Evolutionary conservation across 1,139 yeast species (phyloP).

Genomic region (Pichia sp.): DNA sequence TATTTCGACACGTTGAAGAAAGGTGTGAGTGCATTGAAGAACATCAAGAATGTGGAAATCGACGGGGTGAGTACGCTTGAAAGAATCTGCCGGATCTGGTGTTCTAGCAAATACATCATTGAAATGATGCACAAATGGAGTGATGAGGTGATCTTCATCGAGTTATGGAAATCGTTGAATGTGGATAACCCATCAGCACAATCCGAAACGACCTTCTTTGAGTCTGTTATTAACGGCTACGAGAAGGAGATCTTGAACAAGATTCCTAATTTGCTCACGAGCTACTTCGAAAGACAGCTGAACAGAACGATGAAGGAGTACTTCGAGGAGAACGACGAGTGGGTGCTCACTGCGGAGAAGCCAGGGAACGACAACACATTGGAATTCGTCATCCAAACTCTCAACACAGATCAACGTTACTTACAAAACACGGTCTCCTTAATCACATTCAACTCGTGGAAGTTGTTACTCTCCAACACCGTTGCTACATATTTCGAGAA

Average conservation of each 20-base stretch:
- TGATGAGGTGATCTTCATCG: conserved; percentile 61
- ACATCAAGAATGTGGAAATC: conserved; percentile 30
- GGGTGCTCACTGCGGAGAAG: conserved; percentile 20
- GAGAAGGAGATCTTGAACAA: conserved; percentile 36
- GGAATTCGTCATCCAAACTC: conserved; percentile 35
- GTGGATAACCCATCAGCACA: conserved; percentile 7
- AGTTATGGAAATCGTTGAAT: conserved; percentile 47
- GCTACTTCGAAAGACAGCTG: conserved; percentile 50
- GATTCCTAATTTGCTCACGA: conserved; percentile 41
- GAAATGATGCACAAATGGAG: conserved; percentile 62
- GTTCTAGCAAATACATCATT: conserved; percentile 55
- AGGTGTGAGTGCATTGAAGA: conserved; percentile 47
- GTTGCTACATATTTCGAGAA: conserved; percentile 40
- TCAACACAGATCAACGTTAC: conserved; percentile 40
- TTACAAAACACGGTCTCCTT: conserved; percentile 34
- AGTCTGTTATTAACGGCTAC: conserved; percentile 49
- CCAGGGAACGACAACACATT: conserved; percentile 32
- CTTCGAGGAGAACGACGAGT: conserved; percentile 37
- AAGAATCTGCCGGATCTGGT: conserved; percentile 55
- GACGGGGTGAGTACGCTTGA: conserved; percentile 45
- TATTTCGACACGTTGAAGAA: conserved; percentile 53
- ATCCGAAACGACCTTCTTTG: conserved; percentile 48
- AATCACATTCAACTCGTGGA: conserved; percentile 27
- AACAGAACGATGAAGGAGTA: conserved; percentile 51
- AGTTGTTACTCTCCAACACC: conserved; percentile 42